A percentile compares a stretch with the other conserved stretches of the same genome.
phyloP scores from a whole-genome alignment of 176 grass and related monocot species.

The Oryza nivara region DNA sequence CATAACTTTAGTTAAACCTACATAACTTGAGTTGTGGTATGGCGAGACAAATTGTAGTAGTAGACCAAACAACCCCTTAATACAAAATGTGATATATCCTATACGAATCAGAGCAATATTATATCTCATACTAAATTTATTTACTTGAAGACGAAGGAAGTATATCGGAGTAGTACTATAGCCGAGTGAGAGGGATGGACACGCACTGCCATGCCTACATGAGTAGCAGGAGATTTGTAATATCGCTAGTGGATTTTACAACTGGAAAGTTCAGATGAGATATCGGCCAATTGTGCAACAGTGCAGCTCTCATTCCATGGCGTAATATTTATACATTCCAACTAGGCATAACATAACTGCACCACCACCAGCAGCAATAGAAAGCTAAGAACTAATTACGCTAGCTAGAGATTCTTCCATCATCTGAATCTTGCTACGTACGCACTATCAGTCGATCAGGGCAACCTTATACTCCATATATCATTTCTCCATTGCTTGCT shows the following conservation, averaged over 20 bases:
- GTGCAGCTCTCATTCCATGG: not conserved
- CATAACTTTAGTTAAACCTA: too few species aligned
- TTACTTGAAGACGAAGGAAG: too few species aligned
- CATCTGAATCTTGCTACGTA: not conserved
- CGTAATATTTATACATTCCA: not conserved
- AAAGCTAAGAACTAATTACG: not conserved
- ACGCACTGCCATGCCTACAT: not conserved
- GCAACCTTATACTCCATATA: not conserved
- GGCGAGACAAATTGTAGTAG: too few species aligned
- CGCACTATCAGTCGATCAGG: not conserved
- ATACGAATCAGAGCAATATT: too few species aligned
- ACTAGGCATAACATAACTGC: conserved; percentile 9
- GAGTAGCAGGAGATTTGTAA: not conserved
- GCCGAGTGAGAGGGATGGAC: not conserved
- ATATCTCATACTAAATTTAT: too few species aligned
- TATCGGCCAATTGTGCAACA: not conserved
- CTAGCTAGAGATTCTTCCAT: not conserved
- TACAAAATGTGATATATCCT: too few species aligned
- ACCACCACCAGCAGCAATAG: not conserved
- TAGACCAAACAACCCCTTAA: too few species aligned
- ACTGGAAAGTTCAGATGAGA: conserved; percentile 29
- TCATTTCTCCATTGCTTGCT: not conserved
- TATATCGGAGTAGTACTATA: too few species aligned
- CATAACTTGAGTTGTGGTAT: too few species aligned
- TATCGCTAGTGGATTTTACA: conserved; percentile 10